Conservation (phyloP, 2,329 filamentous ascomycete species). For the Aspergillus ochraceoroseus region DNA sequence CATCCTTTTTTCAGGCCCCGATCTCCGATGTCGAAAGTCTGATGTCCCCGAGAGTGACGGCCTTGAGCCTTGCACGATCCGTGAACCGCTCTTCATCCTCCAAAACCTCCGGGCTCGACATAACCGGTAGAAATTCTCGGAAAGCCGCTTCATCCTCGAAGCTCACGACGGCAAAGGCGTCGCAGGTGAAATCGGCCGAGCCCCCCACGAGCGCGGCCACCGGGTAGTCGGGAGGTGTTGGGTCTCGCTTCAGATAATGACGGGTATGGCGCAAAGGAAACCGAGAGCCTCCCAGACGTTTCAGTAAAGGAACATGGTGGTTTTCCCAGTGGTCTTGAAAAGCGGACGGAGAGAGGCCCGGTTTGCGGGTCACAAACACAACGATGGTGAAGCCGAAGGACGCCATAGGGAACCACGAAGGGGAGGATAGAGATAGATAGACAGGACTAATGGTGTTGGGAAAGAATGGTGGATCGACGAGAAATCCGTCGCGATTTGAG, state of each 20-base stretch:
- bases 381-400: slow-evolving; percentile 5
- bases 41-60: not conserved
- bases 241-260: slow-evolving; percentile 1
- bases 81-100: slow-evolving; percentile 4
- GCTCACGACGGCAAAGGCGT: slow-evolving; percentile 1
- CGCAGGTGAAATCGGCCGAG: slow-evolving; percentile 1
- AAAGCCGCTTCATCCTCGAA: not conserved
- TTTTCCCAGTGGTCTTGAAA: slow-evolving; percentile 1
- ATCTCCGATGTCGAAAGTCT: not conserved
- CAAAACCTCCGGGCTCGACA: not conserved
- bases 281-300: not conserved
- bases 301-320: not conserved
- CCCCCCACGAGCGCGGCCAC: not conserved
- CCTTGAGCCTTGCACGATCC: slow-evolving; percentile 2
- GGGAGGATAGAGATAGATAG: too few relatives aligned
- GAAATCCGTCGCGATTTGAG: too few relatives aligned
- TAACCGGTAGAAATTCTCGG: not conserved
- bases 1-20: too few relatives aligned
- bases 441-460: too few relatives aligned
- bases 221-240: not conserved
- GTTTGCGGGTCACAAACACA: not conserved
- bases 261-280: slow-evolving; percentile 1
- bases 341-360: not conserved
- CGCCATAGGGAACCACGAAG: too few relatives aligned
- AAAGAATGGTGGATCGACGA: too few relatives aligned